phyloP scores from a whole-genome alignment of 2,329 filamentous ascomycete genomes.

The Fusarium piperis region DNA sequence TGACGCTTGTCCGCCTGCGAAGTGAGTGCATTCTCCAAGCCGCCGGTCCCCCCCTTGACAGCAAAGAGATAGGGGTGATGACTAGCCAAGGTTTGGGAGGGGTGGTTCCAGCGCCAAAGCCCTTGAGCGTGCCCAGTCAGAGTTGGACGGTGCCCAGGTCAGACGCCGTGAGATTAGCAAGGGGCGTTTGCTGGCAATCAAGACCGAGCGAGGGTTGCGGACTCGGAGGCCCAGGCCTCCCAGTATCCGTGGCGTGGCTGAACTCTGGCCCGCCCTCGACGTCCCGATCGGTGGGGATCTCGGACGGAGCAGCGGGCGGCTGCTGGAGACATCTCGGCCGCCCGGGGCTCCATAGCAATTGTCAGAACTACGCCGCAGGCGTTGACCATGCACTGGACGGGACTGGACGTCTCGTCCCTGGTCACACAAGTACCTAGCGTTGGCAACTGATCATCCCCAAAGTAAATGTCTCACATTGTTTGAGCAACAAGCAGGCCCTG shows the following conservation, averaged over 20 bases:
- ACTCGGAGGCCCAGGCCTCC: conserved; percentile 33
- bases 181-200: conserved; percentile 23
- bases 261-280: conserved; percentile 41
- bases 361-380: conserved; percentile 35
- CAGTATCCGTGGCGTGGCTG: conserved; percentile 38
- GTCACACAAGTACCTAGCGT: conserved; percentile 21
- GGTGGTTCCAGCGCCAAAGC: conserved; percentile 17
- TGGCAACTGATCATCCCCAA: conserved; percentile 33
- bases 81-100: conserved; percentile 7
- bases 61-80: conserved; percentile 6
- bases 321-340: conserved; percentile 35
- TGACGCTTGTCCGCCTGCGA: conserved; percentile 35
- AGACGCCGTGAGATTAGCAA: conserved; percentile 21
- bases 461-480: conserved; percentile 38
- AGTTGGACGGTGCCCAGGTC: not conserved
- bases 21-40: conserved; percentile 28
- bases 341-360: conserved; percentile 34
- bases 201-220: conserved; percentile 19
- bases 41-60: conserved; percentile 20
- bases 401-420: conserved; percentile 2
- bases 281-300: conserved; percentile 43
- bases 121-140: conserved; percentile 13
- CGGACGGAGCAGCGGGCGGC: conserved; percentile 42
- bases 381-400: conserved; percentile 14
- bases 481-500: conserved; percentile 14